Base-by-base conservation (phyloP, 129 eudicot species). In the Smallanthus sonchifolius region DNA sequence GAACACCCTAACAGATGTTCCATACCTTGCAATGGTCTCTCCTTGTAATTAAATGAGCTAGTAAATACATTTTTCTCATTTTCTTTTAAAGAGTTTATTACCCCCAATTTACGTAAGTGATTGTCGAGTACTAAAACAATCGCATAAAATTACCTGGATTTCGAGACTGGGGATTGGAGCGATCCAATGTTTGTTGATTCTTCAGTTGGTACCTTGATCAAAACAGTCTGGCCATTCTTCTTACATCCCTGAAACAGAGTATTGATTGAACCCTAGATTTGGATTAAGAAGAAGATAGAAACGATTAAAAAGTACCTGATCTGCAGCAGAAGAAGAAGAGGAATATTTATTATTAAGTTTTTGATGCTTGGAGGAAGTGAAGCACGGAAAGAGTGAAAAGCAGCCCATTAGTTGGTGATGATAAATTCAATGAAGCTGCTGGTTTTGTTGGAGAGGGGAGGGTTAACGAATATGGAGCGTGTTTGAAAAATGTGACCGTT, bases 401-500 rank as follows among this genome's bases (percentile, higher is more conserved):
- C 87, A 89, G 15, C 88, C 85, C 95, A 89, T 89, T 32, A 72
- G n/a, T 6, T 74, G 40, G 1, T 38, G 20, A 36, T 70, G 48
- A 34, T 45, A 2, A 24, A n/a, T 42, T 40, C 20, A 78, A 49
- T 70, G 74, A 71, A 80, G 56, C 65, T 66, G 71, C 65, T 75
- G 77, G 49, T 36, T 70, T 54, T 72, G 42, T 60, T n/a, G 17
- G 38, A 67, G 70, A 72, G 64, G 24, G 10, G 15, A 69, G 61
- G 71, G 56, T 30, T 14, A 52, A 16, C 10, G 38, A 39, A 43
- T 9, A 0, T 40, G 73, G 69, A 55, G 66, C 36, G 72, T 60
- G 69, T 84, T 87, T 79, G 73, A 79, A 84, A 83, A 72, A 79
- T 71, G 80, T 87, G 86, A 84, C 91, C 91, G 91, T 87, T 87